Evolutionary conservation across 1,284 basidiomycete species (phyloP).

Genomic region (Thelephora terrestris): DNA sequence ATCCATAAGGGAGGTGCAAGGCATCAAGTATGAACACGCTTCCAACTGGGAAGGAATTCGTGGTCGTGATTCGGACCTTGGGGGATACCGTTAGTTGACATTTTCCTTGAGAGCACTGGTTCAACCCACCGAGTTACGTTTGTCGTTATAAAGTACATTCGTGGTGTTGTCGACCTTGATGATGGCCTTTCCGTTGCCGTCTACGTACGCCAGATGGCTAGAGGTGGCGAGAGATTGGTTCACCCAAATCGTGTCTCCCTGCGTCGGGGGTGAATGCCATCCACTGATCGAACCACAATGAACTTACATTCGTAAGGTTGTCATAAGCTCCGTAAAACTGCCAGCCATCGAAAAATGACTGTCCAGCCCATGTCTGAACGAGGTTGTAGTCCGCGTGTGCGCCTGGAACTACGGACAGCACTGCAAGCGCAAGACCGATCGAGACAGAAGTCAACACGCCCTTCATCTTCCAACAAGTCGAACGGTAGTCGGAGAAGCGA

Average conservation of each 20-base stretch:
- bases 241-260: too few species aligned
- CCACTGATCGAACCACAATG: background rate
- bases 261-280: too few species aligned
- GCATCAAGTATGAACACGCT: slow-evolving; percentile 53
- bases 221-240: slow-evolving; percentile 32
- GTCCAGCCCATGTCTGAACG: slow-evolving; percentile 39
- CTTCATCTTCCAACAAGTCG: too few species aligned
- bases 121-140: slow-evolving; percentile 42
- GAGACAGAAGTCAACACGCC: too few species aligned
- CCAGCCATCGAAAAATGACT: slow-evolving; percentile 50
- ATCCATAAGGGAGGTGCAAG: slow-evolving; percentile 49
- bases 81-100: background rate
- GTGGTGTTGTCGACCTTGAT: slow-evolving; percentile 50
- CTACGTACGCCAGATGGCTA: slow-evolving; percentile 45
- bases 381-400: slow-evolving; percentile 25
- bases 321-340: slow-evolving; percentile 49
- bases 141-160: slow-evolving; percentile 40
- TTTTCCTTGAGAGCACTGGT: background rate
- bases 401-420: too few species aligned
- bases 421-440: too few species aligned
- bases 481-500: too few species aligned
- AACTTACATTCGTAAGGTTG: slow-evolving; percentile 35
- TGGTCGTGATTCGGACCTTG: slow-evolving; percentile 41
- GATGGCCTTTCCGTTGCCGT: slow-evolving; percentile 40
- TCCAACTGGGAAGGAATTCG: slow-evolving; percentile 39